Percentiles rank a stretch among this genome's conserved stretches.
These are phyloP conservation scores for Magnusiomyces tetraspermus DNA, from an alignment of 1,139 yeast species.

Conservation along the genomic window DNA sequence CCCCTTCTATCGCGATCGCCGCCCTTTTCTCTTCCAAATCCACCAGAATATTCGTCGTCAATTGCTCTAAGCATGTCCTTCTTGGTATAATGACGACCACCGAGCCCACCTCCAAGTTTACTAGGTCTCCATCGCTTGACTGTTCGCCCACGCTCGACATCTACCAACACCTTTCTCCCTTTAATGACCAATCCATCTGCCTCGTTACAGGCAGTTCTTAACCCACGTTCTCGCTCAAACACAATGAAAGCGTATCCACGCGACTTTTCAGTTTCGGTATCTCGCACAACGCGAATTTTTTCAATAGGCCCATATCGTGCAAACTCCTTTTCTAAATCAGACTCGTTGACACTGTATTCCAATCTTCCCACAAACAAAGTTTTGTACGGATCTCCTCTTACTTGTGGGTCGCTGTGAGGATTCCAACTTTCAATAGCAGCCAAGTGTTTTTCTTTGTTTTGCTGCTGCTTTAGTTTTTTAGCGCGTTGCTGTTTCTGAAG, in stretches of 20 bases:
- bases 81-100: conserved; percentile 47
- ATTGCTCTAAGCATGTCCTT: conserved; percentile 16
- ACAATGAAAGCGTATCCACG: conserved; percentile 82
- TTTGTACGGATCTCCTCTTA: conserved; percentile 63
- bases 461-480: conserved; percentile 28
- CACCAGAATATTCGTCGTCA: conserved; percentile 8
- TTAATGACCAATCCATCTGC: conserved; percentile 47
- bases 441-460: conserved; percentile 27
- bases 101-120: conserved; percentile 64
- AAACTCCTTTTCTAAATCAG: conserved; percentile 58
- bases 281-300: conserved; percentile 55
- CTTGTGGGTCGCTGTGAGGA: conserved; percentile 50
- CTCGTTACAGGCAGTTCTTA: conserved; percentile 48
- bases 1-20: conserved; percentile 11
- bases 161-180: conserved; percentile 56
- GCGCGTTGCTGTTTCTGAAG: conserved; percentile 32
- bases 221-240: conserved; percentile 51
- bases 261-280: conserved; percentile 43
- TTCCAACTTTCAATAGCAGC: conserved; percentile 38
- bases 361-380: conserved; percentile 74
- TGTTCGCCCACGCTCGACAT: conserved; percentile 74
- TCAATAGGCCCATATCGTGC: conserved; percentile 63
- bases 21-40: conserved; percentile 12
- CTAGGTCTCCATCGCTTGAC: conserved; percentile 75
- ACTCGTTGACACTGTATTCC: conserved; percentile 55